phyloP scores from a whole-genome alignment of 352 stramenopile species.

The Blastocystis sp. region DNA sequence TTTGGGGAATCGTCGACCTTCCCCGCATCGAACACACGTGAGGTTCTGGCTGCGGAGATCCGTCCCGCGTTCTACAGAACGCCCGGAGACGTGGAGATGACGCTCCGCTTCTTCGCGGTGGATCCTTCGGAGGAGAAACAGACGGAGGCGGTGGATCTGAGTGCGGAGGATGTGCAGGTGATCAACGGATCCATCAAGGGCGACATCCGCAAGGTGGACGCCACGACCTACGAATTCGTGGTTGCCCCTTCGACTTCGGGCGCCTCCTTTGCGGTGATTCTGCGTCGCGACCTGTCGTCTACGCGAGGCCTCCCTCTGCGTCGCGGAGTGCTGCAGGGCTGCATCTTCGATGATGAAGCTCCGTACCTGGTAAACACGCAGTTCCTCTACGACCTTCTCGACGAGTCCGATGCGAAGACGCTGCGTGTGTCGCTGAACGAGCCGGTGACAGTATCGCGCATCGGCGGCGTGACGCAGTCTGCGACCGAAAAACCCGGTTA shows the following conservation, averaged over 20 bases:
- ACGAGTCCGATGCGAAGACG: conserved; percentile 17
- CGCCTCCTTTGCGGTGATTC: conserved; percentile 28
- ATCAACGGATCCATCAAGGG: conserved; percentile 4
- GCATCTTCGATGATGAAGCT: conserved; percentile 19
- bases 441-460: neutral
- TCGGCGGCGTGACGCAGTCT: neutral
- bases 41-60: neutral
- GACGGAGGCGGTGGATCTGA: neutral
- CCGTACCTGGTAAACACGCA: conserved; percentile 43
- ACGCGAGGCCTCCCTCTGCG: neutral
- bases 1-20: conserved; percentile 3
- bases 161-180: neutral
- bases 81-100: neutral
- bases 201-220: neutral
- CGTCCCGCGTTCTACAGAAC: conserved; percentile 3
- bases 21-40: conserved; percentile 26
- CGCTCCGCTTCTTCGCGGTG: neutral
- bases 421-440: neutral
- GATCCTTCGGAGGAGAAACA: neutral
- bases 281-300: neutral
- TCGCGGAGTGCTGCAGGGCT: neutral
- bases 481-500: neutral
- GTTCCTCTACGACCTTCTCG: neutral
- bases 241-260: neutral
- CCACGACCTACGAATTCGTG: neutral